Percentiles rank a stretch among this genome's conserved stretches.
Evolutionary conservation across 2,329 filamentous ascomycete species (phyloP).

Genomic region (Botrytis cinerea): DNA sequence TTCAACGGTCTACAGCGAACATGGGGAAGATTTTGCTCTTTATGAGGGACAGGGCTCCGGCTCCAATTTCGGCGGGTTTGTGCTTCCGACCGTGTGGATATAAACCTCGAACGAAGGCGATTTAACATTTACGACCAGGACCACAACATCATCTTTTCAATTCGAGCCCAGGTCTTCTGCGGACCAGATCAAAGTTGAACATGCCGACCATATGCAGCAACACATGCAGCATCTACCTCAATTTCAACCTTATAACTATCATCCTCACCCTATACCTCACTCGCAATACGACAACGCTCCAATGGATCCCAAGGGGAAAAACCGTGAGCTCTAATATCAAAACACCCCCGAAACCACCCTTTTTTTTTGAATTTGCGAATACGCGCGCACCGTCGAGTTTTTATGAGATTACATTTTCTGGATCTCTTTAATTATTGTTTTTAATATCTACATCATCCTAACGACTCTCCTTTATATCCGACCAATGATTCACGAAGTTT

Average conservation of each 20-base stretch:
- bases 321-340: conserved; percentile 38
- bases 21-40: conserved; percentile 51
- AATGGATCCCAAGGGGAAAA: conserved; percentile 39
- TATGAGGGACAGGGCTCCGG: conserved; percentile 41
- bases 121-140: conserved; percentile 42
- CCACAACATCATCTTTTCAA: conserved; percentile 36
- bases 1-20: conserved; percentile 64
- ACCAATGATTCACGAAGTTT: conserved; percentile 36
- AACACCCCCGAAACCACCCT: conserved; percentile 20
- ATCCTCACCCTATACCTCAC: conserved; percentile 30
- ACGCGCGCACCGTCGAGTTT: conserved; percentile 7
- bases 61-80: conserved; percentile 43
- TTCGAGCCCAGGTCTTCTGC: conserved; percentile 33
- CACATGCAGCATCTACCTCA: conserved; percentile 29
- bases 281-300: conserved; percentile 36
- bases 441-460: conserved; percentile 26
- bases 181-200: conserved; percentile 36
- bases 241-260: conserved; percentile 24
- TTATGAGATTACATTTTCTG: conserved; percentile 16
- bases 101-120: conserved; percentile 40
- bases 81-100: conserved; percentile 44
- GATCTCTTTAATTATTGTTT: conserved; percentile 32
- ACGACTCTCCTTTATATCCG: conserved; percentile 33
- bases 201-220: conserved; percentile 24
- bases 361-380: conserved; percentile 30